Evolutionary conservation across 192 early-diverging fungal species (phyloP).

Genomic region (Chytriomyces sp.): DNA sequence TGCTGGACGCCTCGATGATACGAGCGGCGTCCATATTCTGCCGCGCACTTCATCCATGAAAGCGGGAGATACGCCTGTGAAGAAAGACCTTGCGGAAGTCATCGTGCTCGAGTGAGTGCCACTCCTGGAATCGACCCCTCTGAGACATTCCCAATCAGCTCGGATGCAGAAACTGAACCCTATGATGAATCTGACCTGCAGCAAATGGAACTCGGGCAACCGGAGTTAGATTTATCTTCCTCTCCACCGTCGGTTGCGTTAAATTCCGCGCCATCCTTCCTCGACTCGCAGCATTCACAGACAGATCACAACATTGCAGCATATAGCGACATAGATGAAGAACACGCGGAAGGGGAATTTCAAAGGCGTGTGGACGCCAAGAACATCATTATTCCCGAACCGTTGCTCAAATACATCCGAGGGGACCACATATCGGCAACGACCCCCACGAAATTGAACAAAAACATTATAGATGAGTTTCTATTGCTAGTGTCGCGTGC

Average conservation of each 20-base stretch:
- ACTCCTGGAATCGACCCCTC: not conserved
- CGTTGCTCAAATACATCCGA: conserved; percentile 5
- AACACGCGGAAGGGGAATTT: not conserved
- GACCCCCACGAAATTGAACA: conserved; percentile 8
- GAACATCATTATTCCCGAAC: not conserved
- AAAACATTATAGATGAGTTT: conserved; percentile 27
- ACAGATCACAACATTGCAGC: not conserved
- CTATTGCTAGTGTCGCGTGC: conserved; percentile 34
- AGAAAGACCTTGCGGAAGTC: not conserved
- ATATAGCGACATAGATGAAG: not conserved
- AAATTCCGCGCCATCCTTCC: not conserved
- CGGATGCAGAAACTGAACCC: conserved; percentile 1
- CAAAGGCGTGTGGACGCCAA: not conserved
- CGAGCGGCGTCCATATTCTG: not conserved
- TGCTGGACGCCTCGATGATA: not conserved
- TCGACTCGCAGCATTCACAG: not conserved
- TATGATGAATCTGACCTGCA: not conserved
- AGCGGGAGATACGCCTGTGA: not conserved
- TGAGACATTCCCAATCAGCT: not conserved
- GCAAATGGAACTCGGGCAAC: not conserved
- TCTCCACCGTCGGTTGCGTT: not conserved
- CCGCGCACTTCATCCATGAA: not conserved
- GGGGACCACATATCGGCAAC: not conserved
- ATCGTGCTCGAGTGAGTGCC: not conserved
- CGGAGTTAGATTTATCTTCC: not conserved